phyloP scores from a whole-genome alignment of 106 monocot genomes.

The Narthecium ossifragum region DNA sequence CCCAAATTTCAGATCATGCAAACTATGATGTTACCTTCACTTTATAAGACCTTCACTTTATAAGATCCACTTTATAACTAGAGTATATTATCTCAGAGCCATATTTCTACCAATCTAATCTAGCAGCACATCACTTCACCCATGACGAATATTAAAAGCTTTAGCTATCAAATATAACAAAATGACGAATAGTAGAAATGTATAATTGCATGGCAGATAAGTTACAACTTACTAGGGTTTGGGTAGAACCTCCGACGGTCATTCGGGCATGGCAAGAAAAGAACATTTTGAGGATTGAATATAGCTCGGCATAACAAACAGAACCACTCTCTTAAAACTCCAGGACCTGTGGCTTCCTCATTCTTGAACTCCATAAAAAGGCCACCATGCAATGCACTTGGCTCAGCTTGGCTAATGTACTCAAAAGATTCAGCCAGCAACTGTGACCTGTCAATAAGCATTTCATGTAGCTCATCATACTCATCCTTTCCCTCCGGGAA shows the following conservation, averaged over 20 bases:
- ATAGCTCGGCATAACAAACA: slow-evolving; percentile 61
- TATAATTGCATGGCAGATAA: too few species aligned
- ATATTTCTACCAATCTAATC: too few species aligned
- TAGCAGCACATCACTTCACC: too few species aligned
- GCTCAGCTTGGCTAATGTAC: slow-evolving; percentile 52
- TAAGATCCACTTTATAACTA: too few species aligned
- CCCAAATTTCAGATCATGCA: too few species aligned
- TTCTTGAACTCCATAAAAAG: slow-evolving; percentile 92
- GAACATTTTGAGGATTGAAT: slow-evolving; percentile 56
- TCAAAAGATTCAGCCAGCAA: slow-evolving; percentile 74
- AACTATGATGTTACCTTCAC: too few species aligned
- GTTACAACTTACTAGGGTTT: slow-evolving; percentile 64
- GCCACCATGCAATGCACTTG: slow-evolving; percentile 40
- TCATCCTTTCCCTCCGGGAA: slow-evolving; percentile 65
- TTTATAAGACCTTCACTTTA: too few species aligned
- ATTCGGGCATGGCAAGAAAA: slow-evolving; percentile 57
- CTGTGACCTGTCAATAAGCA: slow-evolving; percentile 79
- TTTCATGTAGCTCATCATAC: slow-evolving; percentile 63
- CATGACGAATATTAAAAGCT: too few species aligned
- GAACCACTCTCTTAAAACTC: slow-evolving; percentile 93
- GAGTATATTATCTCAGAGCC: too few species aligned
- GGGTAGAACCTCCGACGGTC: slow-evolving; percentile 70
- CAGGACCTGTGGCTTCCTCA: slow-evolving; percentile 91
- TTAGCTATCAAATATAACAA: too few species aligned
- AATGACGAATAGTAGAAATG: too few species aligned